Evolutionary conservation across 2,329 filamentous ascomycete species (phyloP).

Genomic region (Aspergillus sergii): DNA sequence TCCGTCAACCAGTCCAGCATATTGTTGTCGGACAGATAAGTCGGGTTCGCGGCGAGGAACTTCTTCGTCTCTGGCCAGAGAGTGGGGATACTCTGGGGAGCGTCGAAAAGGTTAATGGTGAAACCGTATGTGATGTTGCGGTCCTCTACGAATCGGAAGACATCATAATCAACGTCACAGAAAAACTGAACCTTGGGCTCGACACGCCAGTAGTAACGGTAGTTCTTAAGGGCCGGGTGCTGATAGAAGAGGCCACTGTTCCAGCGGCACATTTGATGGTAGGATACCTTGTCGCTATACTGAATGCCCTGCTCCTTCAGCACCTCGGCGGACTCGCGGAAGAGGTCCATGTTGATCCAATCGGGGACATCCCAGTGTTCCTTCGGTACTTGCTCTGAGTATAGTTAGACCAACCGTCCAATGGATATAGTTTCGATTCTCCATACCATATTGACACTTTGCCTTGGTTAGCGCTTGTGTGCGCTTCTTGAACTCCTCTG

Average conservation of each 20-base stretch:
- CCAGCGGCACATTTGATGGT: slow-evolving; percentile 99
- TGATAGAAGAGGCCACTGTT: slow-evolving; percentile 98
- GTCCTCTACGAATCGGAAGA: slow-evolving; percentile 97
- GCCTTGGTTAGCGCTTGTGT: slow-evolving; percentile 85
- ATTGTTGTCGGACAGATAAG: slow-evolving; percentile 80
- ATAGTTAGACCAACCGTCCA: slow-evolving; percentile 26
- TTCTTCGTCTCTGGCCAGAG: slow-evolving; percentile 96
- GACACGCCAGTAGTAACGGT: slow-evolving; percentile 96
- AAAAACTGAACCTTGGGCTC: slow-evolving; percentile 99
- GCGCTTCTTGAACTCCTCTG: slow-evolving; percentile 84
- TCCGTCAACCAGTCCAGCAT: slow-evolving; percentile 88
- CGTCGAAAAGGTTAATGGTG: slow-evolving; percentile 96
- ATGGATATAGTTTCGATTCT: slow-evolving; percentile 15
- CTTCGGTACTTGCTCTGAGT: slow-evolving; percentile 78
- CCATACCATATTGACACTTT: slow-evolving; percentile 76
- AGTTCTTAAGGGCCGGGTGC: slow-evolving; percentile 80
- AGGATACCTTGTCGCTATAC: slow-evolving; percentile 85
- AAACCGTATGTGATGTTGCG: slow-evolving; percentile 99
- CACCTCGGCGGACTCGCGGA: slow-evolving; percentile 78
- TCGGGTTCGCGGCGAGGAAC: slow-evolving; percentile 82
- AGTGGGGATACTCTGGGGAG: slow-evolving; percentile 78
- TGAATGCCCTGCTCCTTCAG: slow-evolving; percentile 84
- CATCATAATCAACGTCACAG: slow-evolving; percentile 97
- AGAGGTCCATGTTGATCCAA: slow-evolving; percentile 90
- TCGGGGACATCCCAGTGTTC: slow-evolving; percentile 91